Evolutionary conservation across 2,329 filamentous ascomycete genomes (phyloP).

Genomic region (Stenocarpella maydis): DNA sequence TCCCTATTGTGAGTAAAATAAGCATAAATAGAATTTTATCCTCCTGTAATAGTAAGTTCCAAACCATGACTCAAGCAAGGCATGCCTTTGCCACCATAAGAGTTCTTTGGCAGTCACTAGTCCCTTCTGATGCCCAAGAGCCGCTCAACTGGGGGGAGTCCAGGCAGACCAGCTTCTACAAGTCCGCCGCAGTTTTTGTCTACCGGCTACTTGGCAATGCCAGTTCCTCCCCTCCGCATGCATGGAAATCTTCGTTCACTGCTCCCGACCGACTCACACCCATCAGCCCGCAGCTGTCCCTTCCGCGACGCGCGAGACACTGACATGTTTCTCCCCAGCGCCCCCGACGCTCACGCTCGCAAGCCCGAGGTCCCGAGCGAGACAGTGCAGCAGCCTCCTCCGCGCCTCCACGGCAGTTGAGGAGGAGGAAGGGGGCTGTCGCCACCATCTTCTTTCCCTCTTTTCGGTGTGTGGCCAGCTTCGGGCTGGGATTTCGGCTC

Average conservation of each 20-base stretch:
- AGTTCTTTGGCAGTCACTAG: too few species aligned
- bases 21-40: background rate
- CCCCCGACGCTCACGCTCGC: constrained; percentile 7
- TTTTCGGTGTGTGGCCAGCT: too few species aligned
- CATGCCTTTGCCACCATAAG: background rate
- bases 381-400: background rate
- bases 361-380: constrained; percentile 3
- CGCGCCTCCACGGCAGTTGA: background rate
- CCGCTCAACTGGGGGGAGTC: too few species aligned
- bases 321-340: constrained; percentile 17
- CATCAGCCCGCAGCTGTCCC: too few species aligned
- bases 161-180: background rate
- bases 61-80: background rate
- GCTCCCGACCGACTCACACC: too few species aligned
- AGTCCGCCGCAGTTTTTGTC: background rate
- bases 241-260: background rate
- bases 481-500: background rate
- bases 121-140: background rate
- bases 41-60: too few species aligned
- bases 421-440: background rate
- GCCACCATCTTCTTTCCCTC: too few species aligned
- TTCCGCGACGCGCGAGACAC: background rate
- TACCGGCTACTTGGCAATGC: too few species aligned
- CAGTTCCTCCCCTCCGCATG: background rate
- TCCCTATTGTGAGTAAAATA: background rate